Evolutionary conservation across 306 rosid species (phyloP).

Genomic region (Glycine soja): DNA sequence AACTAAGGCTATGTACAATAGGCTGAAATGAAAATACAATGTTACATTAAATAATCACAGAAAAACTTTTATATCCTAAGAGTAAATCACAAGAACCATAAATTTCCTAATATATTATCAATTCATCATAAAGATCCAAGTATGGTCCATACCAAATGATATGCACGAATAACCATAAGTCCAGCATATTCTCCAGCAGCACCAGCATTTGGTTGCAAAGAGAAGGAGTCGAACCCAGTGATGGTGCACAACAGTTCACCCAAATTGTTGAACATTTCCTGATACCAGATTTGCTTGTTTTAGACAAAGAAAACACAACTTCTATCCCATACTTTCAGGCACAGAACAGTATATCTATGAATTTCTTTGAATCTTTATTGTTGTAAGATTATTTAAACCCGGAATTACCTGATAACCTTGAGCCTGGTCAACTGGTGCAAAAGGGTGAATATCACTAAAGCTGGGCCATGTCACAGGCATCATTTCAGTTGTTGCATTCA

Average conservation of each 20-base stretch:
- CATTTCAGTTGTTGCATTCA: conserved; percentile 97
- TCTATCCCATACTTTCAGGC: conserved; percentile 32
- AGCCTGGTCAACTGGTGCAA: conserved; percentile 90
- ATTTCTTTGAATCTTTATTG: conserved; percentile 32
- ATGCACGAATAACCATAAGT: conserved; percentile 99
- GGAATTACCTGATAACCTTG: conserved; percentile 91
- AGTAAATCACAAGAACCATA: conserved; percentile 30
- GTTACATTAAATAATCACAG: conserved; percentile 1
- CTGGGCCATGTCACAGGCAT: conserved; percentile 98
- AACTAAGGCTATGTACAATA: background rate
- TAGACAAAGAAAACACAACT: conserved; percentile 46
- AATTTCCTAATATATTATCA: background rate
- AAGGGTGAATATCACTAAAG: conserved; percentile 91
- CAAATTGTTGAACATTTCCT: conserved; percentile 95
- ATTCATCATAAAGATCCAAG: conserved; percentile 22
- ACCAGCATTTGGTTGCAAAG: conserved; percentile 99
- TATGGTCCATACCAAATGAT: conserved; percentile 73
- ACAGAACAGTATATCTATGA: conserved; percentile 22
- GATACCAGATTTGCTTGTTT: conserved; percentile 49
- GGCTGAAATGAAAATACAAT: too few species aligned
- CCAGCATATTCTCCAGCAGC: conserved; percentile 99
- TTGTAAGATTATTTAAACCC: conserved; percentile 33
- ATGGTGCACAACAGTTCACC: conserved; percentile 85
- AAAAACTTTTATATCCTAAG: conserved; percentile 17
- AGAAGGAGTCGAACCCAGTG: conserved; percentile 98